Evolutionary conservation across 2,329 filamentous ascomycete species (phyloP).

Genomic region (Verticillium dahliae): DNA sequence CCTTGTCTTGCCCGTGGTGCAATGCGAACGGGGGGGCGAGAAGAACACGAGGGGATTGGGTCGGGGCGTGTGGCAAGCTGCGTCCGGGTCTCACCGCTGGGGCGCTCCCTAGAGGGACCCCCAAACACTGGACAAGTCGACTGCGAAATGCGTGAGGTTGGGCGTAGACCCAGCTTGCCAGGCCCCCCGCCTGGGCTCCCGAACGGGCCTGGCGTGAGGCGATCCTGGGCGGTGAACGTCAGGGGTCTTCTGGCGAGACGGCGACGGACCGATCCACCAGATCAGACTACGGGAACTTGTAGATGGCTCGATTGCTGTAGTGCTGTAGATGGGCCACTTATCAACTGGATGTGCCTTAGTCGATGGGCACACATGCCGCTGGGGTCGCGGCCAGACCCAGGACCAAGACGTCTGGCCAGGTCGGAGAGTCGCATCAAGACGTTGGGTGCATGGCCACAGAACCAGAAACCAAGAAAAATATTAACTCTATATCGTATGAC

Average conservation of each 20-base stretch:
- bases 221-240: not conserved
- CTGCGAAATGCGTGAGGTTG: not conserved
- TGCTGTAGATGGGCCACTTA: too few relatives aligned
- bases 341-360: not conserved
- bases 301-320: not conserved
- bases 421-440: not conserved
- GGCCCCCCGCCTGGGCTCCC: too few relatives aligned
- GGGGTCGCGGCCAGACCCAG: not conserved
- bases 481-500: constrained; percentile 3
- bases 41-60: constrained; percentile 2
- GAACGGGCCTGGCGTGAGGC: not conserved
- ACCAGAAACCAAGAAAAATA: constrained; percentile 1
- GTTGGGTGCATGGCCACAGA: not conserved
- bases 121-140: not conserved
- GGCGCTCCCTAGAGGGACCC: not conserved
- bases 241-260: not conserved
- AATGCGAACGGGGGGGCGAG: constrained; percentile 1
- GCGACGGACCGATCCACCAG: not conserved
- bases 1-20: not conserved
- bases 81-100: not conserved
- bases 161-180: not conserved
- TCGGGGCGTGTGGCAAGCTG: not conserved
- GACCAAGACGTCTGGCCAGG: not conserved
- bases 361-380: not conserved
- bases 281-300: not conserved